Percentiles rank a stretch among this genome's conserved stretches.
Conservation (phyloP, 1,284 basidiomycete species). For the Anthracocystis setariae region DNA sequence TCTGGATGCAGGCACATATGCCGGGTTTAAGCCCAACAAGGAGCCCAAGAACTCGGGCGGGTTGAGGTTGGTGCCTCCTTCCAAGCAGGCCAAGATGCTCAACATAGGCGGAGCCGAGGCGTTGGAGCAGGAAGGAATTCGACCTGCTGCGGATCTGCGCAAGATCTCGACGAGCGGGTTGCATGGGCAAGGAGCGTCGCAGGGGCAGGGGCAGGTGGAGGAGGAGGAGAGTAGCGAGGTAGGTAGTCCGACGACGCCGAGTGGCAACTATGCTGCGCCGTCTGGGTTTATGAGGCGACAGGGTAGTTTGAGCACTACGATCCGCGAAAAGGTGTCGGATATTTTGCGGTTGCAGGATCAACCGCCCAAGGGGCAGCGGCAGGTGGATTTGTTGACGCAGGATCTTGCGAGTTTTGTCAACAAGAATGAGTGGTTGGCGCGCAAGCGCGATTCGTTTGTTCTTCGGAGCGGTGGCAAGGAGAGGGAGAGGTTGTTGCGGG, state of each 20-base stretch:
- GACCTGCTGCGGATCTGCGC: constrained; percentile 31
- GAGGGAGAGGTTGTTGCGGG: background rate
- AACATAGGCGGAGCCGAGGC: constrained; percentile 21
- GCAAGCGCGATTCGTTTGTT: constrained; percentile 39
- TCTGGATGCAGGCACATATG: constrained; percentile 55
- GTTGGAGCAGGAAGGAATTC: constrained; percentile 38
- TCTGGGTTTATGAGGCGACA: constrained; percentile 35
- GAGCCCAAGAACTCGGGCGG: constrained; percentile 53
- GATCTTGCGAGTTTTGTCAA: constrained; percentile 50
- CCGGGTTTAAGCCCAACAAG: constrained; percentile 58
- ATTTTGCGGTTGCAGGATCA: constrained; percentile 45
- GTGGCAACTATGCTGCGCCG: constrained; percentile 24
- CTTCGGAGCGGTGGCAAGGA: constrained; percentile 8
- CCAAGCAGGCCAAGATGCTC: constrained; percentile 50
- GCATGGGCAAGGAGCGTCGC: background rate
- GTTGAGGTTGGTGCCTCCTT: constrained; percentile 53
- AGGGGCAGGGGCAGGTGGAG: constrained; percentile 3
- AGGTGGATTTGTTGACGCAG: constrained; percentile 49
- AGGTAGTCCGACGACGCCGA: constrained; percentile 21
- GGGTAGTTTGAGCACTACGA: constrained; percentile 33
- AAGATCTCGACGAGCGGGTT: constrained; percentile 9
- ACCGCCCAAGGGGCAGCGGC: constrained; percentile 46
- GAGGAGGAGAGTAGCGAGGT: constrained; percentile 14
- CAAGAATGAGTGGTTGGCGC: constrained; percentile 53
- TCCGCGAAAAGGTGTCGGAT: constrained; percentile 49